Evolutionary conservation across 208 protist species (phyloP), one percentile per base, ranked within the genome.

Genomic region (Leishmania arabica): DNA sequence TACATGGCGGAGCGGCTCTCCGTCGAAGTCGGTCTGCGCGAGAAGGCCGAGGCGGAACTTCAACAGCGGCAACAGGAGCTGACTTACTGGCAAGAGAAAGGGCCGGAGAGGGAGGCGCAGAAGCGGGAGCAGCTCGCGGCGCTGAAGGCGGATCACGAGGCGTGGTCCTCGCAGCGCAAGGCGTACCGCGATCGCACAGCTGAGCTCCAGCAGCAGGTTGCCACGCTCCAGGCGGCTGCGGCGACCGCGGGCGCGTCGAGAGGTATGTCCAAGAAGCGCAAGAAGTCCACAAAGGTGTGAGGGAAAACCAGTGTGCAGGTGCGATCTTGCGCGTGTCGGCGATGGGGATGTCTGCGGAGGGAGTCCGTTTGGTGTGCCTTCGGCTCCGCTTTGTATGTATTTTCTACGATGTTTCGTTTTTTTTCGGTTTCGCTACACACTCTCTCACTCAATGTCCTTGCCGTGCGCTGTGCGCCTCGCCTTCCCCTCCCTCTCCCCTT

Each of bases 1-100:
- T 65, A 85, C 24, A 80, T 83, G 19, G 66, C 79, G 65, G 84
- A 94, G 80, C 89, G 88, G 6, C 86, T 95, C 42, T 83, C 90
- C 64, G 86, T 75, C 58, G 90, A 96, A 74, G 79, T 78, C 6
- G 75, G 69, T 27, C 27, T 87, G 82, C 90, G 92, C 56, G 93
- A 94, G 82, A 85, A 92, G 82, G 90, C 91, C 1, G 94, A 97
- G 82, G 90, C 75, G 79, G 89, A 89, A 47, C 88, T 88, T 78
- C 74, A 84, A 5, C 31, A 79, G 49, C 75, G 91, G 47, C 87
- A 95, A 80, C 74, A 45, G 42, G 86, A 94, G 80, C 75, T 97
- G 34, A 83, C 86, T 21, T 84, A 93, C 74, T 90, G 86, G 87
- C 81, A 87, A 71, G 80, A 88, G 68, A 93, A 95, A 68, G 86